A percentile compares a stretch with the other conserved stretches of the same genome.
phyloP scores from a whole-genome alignment of 306 rosid species.

The Hylodesmum podocarpum region DNA sequence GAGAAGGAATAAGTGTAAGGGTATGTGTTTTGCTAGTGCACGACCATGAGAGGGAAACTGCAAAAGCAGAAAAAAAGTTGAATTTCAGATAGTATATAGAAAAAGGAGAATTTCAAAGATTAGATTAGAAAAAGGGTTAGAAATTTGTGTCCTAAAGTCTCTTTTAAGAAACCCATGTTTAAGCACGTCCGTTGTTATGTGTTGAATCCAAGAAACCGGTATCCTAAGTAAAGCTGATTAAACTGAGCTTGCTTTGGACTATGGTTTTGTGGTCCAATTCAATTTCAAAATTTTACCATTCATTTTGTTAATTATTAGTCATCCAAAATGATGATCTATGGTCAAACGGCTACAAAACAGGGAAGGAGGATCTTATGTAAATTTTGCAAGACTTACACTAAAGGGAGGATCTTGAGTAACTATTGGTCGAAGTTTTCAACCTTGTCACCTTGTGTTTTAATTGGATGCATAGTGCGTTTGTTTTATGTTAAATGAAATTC shows the following conservation, averaged over 20 bases:
- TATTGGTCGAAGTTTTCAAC: conserved; percentile 40
- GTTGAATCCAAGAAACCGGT: conserved; percentile 83
- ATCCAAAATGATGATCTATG: conserved; percentile 39
- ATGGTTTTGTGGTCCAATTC: conserved; percentile 39
- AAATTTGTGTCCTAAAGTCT: conserved; percentile 75
- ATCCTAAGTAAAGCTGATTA: conserved; percentile 57
- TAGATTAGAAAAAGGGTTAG: conserved; percentile 58
- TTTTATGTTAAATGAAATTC: no score
- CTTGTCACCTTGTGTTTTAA: background rate
- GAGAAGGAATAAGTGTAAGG: conserved; percentile 41
- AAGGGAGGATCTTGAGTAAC: conserved; percentile 35
- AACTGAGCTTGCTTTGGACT: background rate
- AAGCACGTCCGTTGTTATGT: conserved; percentile 40
- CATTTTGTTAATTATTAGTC: conserved; percentile 34
- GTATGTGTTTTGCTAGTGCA: conserved; percentile 19
- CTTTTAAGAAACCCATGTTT: conserved; percentile 47
- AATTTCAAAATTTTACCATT: conserved; percentile 21
- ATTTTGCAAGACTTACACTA: background rate
- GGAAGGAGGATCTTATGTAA: conserved; percentile 38
- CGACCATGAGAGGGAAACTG: conserved; percentile 40
- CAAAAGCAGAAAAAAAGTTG: conserved; percentile 45
- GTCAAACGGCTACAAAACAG: conserved; percentile 43
- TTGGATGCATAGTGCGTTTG: no score
- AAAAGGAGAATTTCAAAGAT: conserved; percentile 45
- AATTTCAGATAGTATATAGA: conserved; percentile 35